Conservation (phyloP, 1,284 basidiomycete genomes). For the Cutaneotrichosporon curvatum region DNA sequence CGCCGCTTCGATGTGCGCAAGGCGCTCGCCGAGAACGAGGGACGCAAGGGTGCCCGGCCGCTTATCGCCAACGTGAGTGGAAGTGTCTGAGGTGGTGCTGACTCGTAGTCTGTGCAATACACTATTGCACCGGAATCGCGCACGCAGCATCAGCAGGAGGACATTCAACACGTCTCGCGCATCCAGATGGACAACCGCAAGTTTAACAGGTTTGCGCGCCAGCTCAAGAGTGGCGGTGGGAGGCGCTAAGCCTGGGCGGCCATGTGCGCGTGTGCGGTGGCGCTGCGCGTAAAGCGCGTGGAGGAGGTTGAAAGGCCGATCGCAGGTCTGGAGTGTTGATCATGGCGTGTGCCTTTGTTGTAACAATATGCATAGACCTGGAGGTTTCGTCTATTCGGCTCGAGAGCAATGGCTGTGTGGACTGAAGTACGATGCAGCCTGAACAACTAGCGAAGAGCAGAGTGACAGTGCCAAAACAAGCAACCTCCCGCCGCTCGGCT, state of each 20-base stretch:
- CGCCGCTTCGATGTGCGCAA: conserved; percentile 33
- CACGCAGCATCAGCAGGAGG: conserved; percentile 28
- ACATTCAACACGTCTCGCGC: conserved; percentile 33
- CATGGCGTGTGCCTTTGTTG: too few species aligned
- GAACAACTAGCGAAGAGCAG: too few species aligned
- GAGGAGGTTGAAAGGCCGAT: neutral
- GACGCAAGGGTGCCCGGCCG: conserved; percentile 34
- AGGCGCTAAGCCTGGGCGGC: neutral
- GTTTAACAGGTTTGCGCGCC: conserved; percentile 43
- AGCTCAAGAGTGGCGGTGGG: conserved; percentile 22
- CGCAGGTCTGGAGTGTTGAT: neutral
- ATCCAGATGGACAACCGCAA: conserved; percentile 41
- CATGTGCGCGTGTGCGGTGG: too few species aligned
- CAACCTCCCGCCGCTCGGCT: too few species aligned
- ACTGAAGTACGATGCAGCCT: too few species aligned
- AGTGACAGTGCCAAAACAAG: too few species aligned
- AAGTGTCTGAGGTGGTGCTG: neutral
- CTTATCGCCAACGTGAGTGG: conserved; percentile 28
- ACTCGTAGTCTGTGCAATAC: conserved; percentile 37
- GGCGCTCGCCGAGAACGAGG: conserved; percentile 33
- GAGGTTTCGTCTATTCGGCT: too few species aligned
- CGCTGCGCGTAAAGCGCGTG: neutral
- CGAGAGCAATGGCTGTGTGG: too few species aligned
- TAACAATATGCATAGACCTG: too few species aligned
- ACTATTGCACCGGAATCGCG: conserved; percentile 36